Evolutionary conservation across 2,329 filamentous ascomycete genomes (phyloP), one percentile per base, ranked within the genome.

Genomic region (Monosporascus ibericus): DNA sequence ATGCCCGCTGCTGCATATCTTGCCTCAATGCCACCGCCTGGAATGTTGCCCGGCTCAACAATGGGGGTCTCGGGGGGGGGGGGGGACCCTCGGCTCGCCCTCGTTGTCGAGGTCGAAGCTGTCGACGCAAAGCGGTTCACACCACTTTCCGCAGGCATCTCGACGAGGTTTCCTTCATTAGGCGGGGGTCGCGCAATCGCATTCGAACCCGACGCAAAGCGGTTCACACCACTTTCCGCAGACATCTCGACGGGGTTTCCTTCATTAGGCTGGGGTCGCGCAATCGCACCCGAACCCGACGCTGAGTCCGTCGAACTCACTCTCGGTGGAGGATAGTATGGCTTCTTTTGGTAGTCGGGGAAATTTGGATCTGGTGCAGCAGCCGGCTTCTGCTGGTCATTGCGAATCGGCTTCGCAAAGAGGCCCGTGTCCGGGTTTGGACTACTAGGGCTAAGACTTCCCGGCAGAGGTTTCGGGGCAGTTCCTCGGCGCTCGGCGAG

Each of bases 21-120:
- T 48, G 90, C 89, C 68, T 96, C 92, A 61, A 96, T 96, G 52
- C 89, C 90, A 40, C 88, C 90, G 50, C 84, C 84, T 2, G 86
- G 83, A n/a, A 84, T 77, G 50, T 76, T 77, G 18, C 82, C 84
- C 1, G 87, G 88, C 40, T 87, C 88, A 30, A 87, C 80, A 55
- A 92, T 80, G 34, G 94, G 90, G 0, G 94, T 97, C 68, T 97
- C 92, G 8, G 94, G 94, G 1, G 94, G 94, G 5, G 94, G 92
- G 5, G 94, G 94, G 27, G 92, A 97, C 44, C 94, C 94, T 61
- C 94, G 82, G 65, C 88, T 92, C 20, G 94, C 94, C 58, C 89
- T 85, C 2, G 92, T 96, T 1, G 94, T 99, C 2, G 92, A 95
- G 14, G 86, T 95, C 0, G 94, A 97, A 15, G 92, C 91, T 7